phyloP scores from a whole-genome alignment of 108 stramenopile genomes.

The Skeletonema menzelii region DNA sequence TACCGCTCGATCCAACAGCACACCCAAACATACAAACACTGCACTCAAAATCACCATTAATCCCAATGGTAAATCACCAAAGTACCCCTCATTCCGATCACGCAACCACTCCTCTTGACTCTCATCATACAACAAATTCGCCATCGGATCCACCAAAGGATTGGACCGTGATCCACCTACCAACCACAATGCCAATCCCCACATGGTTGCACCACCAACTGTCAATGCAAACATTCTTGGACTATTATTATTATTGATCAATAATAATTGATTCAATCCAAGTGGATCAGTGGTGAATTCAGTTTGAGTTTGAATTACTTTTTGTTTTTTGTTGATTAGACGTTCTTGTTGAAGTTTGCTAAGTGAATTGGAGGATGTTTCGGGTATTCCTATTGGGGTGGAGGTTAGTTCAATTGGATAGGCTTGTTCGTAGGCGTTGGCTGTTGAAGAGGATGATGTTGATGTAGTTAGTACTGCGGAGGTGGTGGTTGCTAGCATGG shows the following conservation, averaged over 20 bases:
- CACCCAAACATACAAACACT: slow-evolving; percentile 62
- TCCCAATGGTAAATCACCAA: slow-evolving; percentile 55
- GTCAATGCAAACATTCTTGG: slow-evolving; percentile 23
- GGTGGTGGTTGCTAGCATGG: slow-evolving; percentile 17
- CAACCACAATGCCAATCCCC: slow-evolving; percentile 78
- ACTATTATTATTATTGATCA: too few species aligned
- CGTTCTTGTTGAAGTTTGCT: slow-evolving; percentile 39
- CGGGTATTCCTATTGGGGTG: slow-evolving; percentile 8
- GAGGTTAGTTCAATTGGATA: slow-evolving; percentile 57
- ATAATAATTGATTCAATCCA: slow-evolving; percentile 9
- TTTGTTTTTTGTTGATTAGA: slow-evolving; percentile 35
- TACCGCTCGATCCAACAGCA: slow-evolving; percentile 51
- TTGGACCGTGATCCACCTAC: slow-evolving; percentile 70
- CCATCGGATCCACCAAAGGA: slow-evolving; percentile 78
- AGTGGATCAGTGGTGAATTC: slow-evolving; percentile 44
- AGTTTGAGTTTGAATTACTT: slow-evolving; percentile 11
- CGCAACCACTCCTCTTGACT: slow-evolving; percentile 57
- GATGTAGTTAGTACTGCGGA: neutral
- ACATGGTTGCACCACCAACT: slow-evolving; percentile 48
- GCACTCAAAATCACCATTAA: slow-evolving; percentile 51
- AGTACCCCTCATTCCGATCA: slow-evolving; percentile 83
- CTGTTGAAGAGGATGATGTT: slow-evolving; percentile 7
- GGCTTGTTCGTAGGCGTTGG: slow-evolving; percentile 53
- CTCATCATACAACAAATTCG: slow-evolving; percentile 68
- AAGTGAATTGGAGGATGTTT: slow-evolving; percentile 36